These are phyloP conservation scores for Podospora pseudoanserina DNA, from an alignment of 495 filamentous ascomycete species.

Conservation along the genomic window DNA sequence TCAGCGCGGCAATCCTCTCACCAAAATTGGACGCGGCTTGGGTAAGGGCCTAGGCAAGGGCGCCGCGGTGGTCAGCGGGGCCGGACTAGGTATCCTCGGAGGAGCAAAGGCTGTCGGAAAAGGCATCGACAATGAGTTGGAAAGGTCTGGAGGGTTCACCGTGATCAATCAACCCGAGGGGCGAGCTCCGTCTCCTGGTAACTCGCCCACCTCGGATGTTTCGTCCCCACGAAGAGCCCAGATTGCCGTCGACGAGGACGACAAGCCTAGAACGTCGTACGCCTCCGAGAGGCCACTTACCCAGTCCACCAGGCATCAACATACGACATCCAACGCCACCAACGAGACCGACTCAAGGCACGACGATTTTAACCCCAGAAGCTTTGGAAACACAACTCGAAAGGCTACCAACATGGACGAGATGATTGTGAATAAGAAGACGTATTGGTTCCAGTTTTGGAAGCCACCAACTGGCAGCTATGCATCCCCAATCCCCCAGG, in stretches of 20 bases:
- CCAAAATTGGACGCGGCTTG: slow-evolving; percentile 38
- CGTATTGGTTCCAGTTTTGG: slow-evolving; percentile 54
- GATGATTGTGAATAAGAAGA: slow-evolving; percentile 41
- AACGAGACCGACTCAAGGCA: slow-evolving; percentile 34
- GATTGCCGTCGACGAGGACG: slow-evolving; percentile 19
- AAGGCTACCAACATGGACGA: slow-evolving; percentile 42
- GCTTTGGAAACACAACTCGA: slow-evolving; percentile 44
- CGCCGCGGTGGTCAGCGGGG: slow-evolving; percentile 34
- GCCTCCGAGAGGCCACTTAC: slow-evolving; percentile 29
- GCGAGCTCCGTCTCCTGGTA: background rate
- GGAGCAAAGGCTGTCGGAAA: slow-evolving; percentile 57
- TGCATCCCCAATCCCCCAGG: slow-evolving; percentile 51
- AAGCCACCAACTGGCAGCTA: slow-evolving; percentile 51
- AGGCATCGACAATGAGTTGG: slow-evolving; percentile 57
- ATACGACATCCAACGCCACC: slow-evolving; percentile 33
- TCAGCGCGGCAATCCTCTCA: slow-evolving; percentile 16
- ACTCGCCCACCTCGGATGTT: background rate
- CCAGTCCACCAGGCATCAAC: slow-evolving; percentile 30
- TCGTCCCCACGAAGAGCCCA: slow-evolving; percentile 2
- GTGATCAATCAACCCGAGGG: slow-evolving; percentile 25
- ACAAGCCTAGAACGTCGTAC: slow-evolving; percentile 32
- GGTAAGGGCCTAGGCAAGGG: slow-evolving; percentile 40
- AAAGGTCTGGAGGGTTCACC: slow-evolving; percentile 54
- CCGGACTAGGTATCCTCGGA: slow-evolving; percentile 40
- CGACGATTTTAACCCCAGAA: slow-evolving; percentile 28